Evolutionary conservation across 495 filamentous ascomycete genomes (phyloP), one percentile per base, ranked within the genome.

Genomic region (Lasiosphaeris hirsuta): DNA sequence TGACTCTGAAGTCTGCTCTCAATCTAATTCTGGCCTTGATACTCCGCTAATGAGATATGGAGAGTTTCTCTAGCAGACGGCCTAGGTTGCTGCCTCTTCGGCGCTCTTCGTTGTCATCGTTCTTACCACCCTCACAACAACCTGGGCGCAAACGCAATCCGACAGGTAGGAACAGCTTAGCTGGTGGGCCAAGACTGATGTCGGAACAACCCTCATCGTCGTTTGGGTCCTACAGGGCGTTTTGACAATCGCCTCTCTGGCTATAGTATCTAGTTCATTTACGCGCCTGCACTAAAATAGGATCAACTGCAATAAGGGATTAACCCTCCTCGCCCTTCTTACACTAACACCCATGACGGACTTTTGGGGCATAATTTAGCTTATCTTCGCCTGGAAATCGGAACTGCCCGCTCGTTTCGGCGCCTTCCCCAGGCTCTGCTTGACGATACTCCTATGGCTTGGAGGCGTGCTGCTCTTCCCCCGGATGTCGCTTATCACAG

Each of bases 401-500:
- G 35, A 10, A 0, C 14, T 3, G 1, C 13, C 3, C 11, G 18
- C 52, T 18, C 52, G 52, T 18, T 5, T 35, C 13, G 10, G 52
- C 7, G 52, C 52, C 13, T n/a, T 45, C n/a, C 2, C n/a, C 11
- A 10, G 52, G n/a, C 11, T 37, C n/a, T 11, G 17, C 30, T 7
- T 54, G 1, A 54, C 41, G 10, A 34, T 18, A 15, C 33, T 54
- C 9, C 52, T 41, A 8, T 45, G 40, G n/a, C 0, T 54, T 7
- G 52, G 18, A 1, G 52, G 52, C 10, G 15, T 46, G 0, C n/a
- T 54, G 15, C 52, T 54, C 30, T 54, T 54, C 18, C 37, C 52
- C 9, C 39, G 52, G 52, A 54, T 41, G 19, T 54, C 52, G 5
- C 52, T 54, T 30, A 18, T 45, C 52, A 45, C 52, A 0, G 52